Base-by-base conservation (phyloP, 345 rosid genomes). In the Citrus sinensis region DNA sequence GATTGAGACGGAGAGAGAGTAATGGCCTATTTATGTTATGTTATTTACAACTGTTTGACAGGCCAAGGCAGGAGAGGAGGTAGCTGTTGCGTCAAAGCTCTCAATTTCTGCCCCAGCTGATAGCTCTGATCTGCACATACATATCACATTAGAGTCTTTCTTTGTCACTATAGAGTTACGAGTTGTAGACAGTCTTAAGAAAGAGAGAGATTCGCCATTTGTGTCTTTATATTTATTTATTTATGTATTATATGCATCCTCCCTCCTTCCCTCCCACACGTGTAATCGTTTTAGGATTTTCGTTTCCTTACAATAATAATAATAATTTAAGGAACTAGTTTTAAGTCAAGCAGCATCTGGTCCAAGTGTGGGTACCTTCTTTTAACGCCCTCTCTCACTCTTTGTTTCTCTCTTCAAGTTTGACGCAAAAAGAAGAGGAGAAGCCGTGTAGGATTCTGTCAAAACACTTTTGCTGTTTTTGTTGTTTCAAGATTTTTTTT, bases 121-220 rank as follows among this genome's bases (percentile, higher is more conserved):
- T 46, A 68, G 34, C 42, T 67, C 70, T 78, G 86, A 5, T 54
- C 58, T 54, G 20, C 22, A 81, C 87, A 74, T 35, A 35, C 58
- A 51, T 70, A 79, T 82, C 82, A 78, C 82, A 51, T 83, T 82
- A 40, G 55, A 40, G 76, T 78, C 82, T 82, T 75, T 83, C 83
- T 85, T 13, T 87, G 89, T 85, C 91, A 81, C 49, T 64, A 24
- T 25, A 67, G 74, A 77, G 81, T 71, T 77, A 42, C 51, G 51
- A 42, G 51, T 42, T 42, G 51, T 13, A 75, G 84, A 85, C 89
- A 78, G 75, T 55, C 82, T 58, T 66, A 17, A 54, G 58, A 17
- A 54, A 54, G 58, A 17, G 22, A 54, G 58, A 54, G 58, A 54
- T 17, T 54, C 19, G 58, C 19, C 22, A 54, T 54, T 54, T 19